These are phyloP conservation scores for Coemansia sp. DNA, from an alignment of 192 early-diverging fungal species.

Conservation along the genomic window DNA sequence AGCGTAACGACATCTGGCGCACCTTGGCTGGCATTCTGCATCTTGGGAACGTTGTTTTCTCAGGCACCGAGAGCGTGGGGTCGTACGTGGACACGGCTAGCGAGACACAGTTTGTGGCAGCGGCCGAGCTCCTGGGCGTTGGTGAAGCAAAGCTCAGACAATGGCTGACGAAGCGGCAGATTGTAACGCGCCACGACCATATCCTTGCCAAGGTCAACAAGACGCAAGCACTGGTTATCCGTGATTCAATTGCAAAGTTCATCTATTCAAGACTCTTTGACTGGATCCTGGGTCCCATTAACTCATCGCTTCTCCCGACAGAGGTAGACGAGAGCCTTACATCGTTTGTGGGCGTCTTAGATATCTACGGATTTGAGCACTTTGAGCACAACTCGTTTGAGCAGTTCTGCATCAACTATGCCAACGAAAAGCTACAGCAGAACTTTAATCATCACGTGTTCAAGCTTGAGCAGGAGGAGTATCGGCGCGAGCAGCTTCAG, in stretches of 20 bases:
- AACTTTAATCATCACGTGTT: constrained; percentile 74
- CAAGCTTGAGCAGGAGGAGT: constrained; percentile 75
- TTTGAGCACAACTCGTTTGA: constrained; percentile 60
- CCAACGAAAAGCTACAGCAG: constrained; percentile 86
- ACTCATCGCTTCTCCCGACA: constrained; percentile 63
- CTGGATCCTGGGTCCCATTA: constrained; percentile 82
- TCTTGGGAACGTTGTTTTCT: constrained; percentile 82
- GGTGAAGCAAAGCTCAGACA: constrained; percentile 69
- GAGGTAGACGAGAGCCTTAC: constrained; percentile 59
- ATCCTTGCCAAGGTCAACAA: constrained; percentile 75
- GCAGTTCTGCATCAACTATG: constrained; percentile 82
- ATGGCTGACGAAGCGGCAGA: constrained; percentile 81
- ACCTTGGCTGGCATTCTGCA: constrained; percentile 87
- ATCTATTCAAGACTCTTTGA: constrained; percentile 81
- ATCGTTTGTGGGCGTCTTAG: constrained; percentile 84
- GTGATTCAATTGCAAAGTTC: constrained; percentile 72
- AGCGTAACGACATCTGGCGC: constrained; percentile 82
- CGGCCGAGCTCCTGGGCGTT: constrained; percentile 83
- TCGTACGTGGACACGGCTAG: constrained; percentile 73
- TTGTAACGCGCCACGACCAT: constrained; percentile 80
- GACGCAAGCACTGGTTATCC: constrained; percentile 68
- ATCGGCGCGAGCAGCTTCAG: constrained; percentile 84
- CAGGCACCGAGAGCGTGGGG: constrained; percentile 54
- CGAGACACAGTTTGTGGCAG: constrained; percentile 66
- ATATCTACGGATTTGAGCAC: constrained; percentile 82